Conservation (phyloP, 352 stramenopile species). For the Phytopythium oedochilum region DNA sequence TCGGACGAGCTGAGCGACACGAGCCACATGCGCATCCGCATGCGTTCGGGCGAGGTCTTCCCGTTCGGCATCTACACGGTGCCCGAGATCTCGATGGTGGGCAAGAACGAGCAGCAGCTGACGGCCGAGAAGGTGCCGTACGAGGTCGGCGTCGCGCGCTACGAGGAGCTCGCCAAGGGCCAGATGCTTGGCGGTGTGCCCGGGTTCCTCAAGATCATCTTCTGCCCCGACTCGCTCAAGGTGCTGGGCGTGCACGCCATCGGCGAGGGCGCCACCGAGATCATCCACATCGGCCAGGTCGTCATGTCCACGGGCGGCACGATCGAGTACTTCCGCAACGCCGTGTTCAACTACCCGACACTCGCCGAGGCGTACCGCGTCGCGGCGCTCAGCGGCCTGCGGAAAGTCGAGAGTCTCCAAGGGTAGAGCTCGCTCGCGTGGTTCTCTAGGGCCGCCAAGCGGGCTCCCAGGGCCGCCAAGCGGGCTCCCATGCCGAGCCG, state of each 20-base stretch:
- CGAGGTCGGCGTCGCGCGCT: constrained; percentile 84
- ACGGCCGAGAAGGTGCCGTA: constrained; percentile 78
- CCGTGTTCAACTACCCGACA: constrained; percentile 92
- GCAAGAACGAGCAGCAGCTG: constrained; percentile 86
- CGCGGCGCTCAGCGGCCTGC: constrained; percentile 79
- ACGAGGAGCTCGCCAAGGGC: constrained; percentile 85
- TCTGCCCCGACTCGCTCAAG: constrained; percentile 74
- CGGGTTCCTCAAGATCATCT: constrained; percentile 86
- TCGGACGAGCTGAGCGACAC: constrained; percentile 56
- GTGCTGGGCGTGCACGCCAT: constrained; percentile 87
- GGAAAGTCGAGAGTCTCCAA: constrained; percentile 58
- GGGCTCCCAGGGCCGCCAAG: too few species aligned
- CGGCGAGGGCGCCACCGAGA: constrained; percentile 86
- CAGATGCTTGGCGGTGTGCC: constrained; percentile 81
- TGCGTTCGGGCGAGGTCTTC: constrained; percentile 86
- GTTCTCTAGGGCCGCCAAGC: too few species aligned
- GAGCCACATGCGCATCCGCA: constrained; percentile 65
- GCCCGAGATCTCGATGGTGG: constrained; percentile 89
- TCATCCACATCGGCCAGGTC: constrained; percentile 91
- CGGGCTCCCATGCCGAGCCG: too few species aligned
- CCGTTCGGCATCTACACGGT: constrained; percentile 92
- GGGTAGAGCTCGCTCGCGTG: constrained; percentile 7
- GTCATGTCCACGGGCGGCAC: constrained; percentile 76
- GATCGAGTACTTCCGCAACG: constrained; percentile 86
- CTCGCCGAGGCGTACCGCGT: constrained; percentile 88